Conservation (phyloP, 1,284 basidiomycete genomes). For the Ustilago xerochloae region DNA sequence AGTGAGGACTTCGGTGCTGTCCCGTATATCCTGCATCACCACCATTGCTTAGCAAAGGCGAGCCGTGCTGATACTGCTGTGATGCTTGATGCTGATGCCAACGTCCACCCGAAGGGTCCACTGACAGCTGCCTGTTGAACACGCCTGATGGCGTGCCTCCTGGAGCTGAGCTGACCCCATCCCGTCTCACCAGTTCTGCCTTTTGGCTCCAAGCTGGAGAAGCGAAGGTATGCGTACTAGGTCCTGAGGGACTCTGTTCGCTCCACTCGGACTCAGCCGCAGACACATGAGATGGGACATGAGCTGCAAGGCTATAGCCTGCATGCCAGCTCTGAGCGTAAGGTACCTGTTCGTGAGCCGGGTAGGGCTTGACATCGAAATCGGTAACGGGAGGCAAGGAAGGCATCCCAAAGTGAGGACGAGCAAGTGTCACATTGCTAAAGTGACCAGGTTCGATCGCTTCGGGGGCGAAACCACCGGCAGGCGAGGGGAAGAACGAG, state of each 20-base stretch:
- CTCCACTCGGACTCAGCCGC: conserved; percentile 36
- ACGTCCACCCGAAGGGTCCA: conserved; percentile 10
- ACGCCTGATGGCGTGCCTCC: conserved; percentile 13
- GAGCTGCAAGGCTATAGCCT: conserved; percentile 4
- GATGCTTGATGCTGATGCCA: conserved; percentile 21
- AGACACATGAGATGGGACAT: conserved; percentile 6
- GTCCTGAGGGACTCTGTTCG: conserved; percentile 34
- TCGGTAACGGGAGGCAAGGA: background rate
- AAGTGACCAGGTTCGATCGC: conserved; percentile 10
- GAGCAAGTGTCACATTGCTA: background rate
- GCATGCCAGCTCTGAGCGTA: conserved; percentile 28
- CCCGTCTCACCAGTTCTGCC: conserved; percentile 27
- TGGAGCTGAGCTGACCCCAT: conserved; percentile 3
- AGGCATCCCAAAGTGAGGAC: conserved; percentile 7
- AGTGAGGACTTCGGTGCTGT: conserved; percentile 12
- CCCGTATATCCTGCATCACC: background rate
- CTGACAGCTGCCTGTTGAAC: conserved; percentile 17
- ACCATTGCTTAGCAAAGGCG: conserved; percentile 4
- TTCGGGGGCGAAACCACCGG: background rate
- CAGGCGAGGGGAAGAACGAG: conserved; percentile 11
- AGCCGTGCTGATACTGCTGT: conserved; percentile 13
- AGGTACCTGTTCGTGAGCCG: conserved; percentile 11
- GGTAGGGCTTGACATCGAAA: conserved; percentile 11
- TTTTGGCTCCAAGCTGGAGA: conserved; percentile 42
- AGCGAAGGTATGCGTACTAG: conserved; percentile 24